Conservation (phyloP, 2,329 filamentous ascomycete genomes). For the Penicillium psychrosexuale region DNA sequence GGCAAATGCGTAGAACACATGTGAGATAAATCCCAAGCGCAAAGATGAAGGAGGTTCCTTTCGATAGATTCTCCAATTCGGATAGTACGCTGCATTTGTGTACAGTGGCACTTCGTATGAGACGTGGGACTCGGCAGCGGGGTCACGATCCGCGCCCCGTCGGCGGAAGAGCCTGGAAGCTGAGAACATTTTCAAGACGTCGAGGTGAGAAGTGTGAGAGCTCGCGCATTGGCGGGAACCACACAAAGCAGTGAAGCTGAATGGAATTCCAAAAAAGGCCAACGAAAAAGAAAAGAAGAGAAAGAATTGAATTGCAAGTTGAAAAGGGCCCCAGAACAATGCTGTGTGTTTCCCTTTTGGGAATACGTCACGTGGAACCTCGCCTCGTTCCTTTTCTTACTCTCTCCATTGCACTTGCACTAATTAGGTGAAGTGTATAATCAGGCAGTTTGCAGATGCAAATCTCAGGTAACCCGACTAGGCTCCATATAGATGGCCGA, state of each 20-base stretch:
- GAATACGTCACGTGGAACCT: constrained; percentile 21
- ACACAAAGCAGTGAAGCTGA: not conserved
- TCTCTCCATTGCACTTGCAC: not conserved
- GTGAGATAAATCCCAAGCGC: constrained; percentile 72
- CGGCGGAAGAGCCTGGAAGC: constrained; percentile 20
- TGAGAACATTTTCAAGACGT: constrained; percentile 16
- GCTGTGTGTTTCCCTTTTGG: constrained; percentile 19
- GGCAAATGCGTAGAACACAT: constrained; percentile 81
- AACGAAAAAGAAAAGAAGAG: not conserved
- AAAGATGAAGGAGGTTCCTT: constrained; percentile 70
- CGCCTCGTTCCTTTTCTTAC: not conserved
- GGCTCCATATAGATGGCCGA: not conserved
- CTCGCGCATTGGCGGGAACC: not conserved
- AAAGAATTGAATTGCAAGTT: constrained; percentile 2
- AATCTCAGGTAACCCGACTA: constrained; percentile 1
- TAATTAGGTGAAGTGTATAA: not conserved
- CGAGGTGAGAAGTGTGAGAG: not conserved
- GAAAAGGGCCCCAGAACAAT: not conserved
- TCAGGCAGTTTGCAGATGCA: not conserved
- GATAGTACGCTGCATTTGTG: constrained; percentile 77
- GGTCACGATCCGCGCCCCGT: constrained; percentile 15
- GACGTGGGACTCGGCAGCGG: constrained; percentile 16
- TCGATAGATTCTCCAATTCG: constrained; percentile 72
- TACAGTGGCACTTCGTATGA: constrained; percentile 40
- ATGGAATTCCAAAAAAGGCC: not conserved